phyloP scores from a whole-genome alignment of 148 eudicot species.

The Rhododendron vialii region DNA sequence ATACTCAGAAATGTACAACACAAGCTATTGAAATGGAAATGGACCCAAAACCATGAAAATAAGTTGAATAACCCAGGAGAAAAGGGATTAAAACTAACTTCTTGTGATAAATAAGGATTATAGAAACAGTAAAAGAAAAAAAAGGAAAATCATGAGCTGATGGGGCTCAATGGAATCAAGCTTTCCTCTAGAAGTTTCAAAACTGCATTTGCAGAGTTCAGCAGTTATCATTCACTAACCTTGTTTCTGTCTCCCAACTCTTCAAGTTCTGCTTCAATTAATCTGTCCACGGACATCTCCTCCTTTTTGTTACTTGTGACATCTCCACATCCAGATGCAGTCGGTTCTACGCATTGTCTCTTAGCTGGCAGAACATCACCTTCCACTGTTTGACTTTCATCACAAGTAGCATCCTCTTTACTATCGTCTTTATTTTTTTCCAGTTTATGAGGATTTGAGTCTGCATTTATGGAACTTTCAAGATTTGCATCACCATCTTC shows the following conservation, averaged over 20 bases:
- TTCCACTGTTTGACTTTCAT: slow-evolving; percentile 20
- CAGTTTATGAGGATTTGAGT: slow-evolving; percentile 13
- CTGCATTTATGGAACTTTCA: slow-evolving; percentile 18
- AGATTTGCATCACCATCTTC: slow-evolving; percentile 19
- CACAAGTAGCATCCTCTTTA: slow-evolving; percentile 21
- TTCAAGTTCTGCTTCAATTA: slow-evolving; percentile 84
- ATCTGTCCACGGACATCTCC: slow-evolving; percentile 69
- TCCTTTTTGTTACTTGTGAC: slow-evolving; percentile 29
- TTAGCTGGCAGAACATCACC: slow-evolving; percentile 50
- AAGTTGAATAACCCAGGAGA: neutral
- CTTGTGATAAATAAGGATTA: neutral
- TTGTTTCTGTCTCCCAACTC: slow-evolving; percentile 80
- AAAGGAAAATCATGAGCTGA: neutral
- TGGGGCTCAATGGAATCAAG: neutral
- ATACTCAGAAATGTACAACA: neutral
- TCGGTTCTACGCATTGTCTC: slow-evolving; percentile 48
- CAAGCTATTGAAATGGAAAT: neutral
- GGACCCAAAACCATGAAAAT: neutral
- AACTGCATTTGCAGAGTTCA: neutral
- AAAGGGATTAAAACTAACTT: neutral
- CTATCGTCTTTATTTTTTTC: slow-evolving; percentile 17
- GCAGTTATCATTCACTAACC: slow-evolving; percentile 38
- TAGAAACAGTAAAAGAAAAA: neutral
- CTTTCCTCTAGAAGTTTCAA: neutral
- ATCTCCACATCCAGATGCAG: slow-evolving; percentile 23